These are phyloP conservation scores for Jatropha curcas DNA, from an alignment of 345 rosid genomes.

Conservation along the genomic window DNA sequence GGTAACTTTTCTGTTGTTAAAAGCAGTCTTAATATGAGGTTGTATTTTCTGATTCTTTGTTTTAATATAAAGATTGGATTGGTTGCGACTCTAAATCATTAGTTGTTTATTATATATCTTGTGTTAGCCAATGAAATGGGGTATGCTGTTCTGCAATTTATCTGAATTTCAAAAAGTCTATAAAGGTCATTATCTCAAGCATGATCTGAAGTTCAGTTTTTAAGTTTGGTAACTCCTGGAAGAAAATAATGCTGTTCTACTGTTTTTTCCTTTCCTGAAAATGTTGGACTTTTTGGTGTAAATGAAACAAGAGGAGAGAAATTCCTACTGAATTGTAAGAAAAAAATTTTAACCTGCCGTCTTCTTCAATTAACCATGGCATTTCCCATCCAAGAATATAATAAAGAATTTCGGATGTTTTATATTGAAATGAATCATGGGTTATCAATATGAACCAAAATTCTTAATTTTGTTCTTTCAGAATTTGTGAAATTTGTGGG, in stretches of 20 bases:
- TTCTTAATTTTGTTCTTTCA: conserved; percentile 27
- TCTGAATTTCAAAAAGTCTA: too few species aligned
- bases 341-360: background rate
- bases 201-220: background rate
- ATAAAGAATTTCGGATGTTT: too few species aligned
- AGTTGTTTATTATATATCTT: background rate
- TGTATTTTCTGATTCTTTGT: background rate
- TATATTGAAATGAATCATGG: too few species aligned
- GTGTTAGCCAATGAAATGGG: background rate
- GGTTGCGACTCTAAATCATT: background rate
- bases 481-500: conserved; percentile 75
- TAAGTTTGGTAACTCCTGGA: background rate
- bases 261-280: too few species aligned
- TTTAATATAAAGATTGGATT: background rate
- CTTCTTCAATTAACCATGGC: background rate
- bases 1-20: conserved; percentile 40
- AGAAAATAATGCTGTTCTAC: too few species aligned
- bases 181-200: background rate
- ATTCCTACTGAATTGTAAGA: background rate
- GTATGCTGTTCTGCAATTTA: background rate
- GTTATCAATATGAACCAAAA: too few species aligned
- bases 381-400: background rate
- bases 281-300: background rate
- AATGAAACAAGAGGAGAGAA: background rate
- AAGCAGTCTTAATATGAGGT: background rate